Percentiles rank a stretch among this genome's conserved stretches.
Evolutionary conservation across 1,284 basidiomycete species (phyloP).

Genomic region (Earliella scabrosa): DNA sequence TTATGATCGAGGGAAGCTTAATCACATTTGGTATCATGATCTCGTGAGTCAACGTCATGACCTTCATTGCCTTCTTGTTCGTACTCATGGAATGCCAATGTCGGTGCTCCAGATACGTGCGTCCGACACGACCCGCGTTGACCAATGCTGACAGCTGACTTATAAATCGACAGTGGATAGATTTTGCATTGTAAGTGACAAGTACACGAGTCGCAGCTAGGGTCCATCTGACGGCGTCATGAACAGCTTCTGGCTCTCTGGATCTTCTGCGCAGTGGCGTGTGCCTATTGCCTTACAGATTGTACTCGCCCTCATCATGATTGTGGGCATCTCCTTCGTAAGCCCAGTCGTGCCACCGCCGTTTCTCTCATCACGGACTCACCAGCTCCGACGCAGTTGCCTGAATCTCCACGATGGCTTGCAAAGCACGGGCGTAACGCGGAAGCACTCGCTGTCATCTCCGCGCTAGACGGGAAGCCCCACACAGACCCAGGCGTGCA

Average conservation of each 20-base stretch:
- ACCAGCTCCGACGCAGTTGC: conserved; percentile 46
- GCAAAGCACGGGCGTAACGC: conserved; percentile 62
- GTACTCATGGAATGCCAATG: neutral
- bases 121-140: conserved; percentile 6
- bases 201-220: neutral
- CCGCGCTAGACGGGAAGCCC: conserved; percentile 61
- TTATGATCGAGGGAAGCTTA: conserved; percentile 71
- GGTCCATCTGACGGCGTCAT: conserved; percentile 1
- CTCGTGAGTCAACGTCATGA: conserved; percentile 47
- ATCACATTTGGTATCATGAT: conserved; percentile 76
- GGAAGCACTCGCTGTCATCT: conserved; percentile 68
- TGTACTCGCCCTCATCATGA: conserved; percentile 63
- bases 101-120: conserved; percentile 40
- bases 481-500: conserved; percentile 55
- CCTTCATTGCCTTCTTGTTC: conserved; percentile 40
- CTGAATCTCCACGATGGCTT: conserved; percentile 77
- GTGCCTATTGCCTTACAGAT: conserved; percentile 75
- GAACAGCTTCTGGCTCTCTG: conserved; percentile 53
- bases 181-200: conserved; percentile 55
- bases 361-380: neutral
- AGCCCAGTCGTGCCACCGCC: conserved; percentile 26
- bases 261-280: conserved; percentile 66
- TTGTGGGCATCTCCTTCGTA: conserved; percentile 58
- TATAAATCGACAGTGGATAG: conserved; percentile 51
- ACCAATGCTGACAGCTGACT: conserved; percentile 1